These are phyloP conservation scores for Usnea hakonensis DNA, from an alignment of 495 filamentous ascomycete genomes.

Conservation along the genomic window DNA sequence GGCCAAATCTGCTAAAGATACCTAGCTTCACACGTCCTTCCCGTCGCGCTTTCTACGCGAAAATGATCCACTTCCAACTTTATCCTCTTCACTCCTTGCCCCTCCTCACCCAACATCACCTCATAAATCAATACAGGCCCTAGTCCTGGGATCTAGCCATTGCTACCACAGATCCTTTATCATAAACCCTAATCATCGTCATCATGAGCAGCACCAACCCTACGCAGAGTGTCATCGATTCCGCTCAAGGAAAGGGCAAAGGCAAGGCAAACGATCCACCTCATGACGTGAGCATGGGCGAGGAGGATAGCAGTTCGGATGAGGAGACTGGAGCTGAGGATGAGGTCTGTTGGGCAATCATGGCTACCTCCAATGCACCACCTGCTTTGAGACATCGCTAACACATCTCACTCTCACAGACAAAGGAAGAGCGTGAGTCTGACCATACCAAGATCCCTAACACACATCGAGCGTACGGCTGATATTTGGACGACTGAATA, in stretches of 20 bases:
- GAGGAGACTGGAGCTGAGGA: constrained; percentile 53
- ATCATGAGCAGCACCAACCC: constrained; percentile 1
- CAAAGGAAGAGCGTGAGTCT: constrained; percentile 14
- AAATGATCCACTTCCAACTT: neutral
- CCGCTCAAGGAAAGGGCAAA: constrained; percentile 49
- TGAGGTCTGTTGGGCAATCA: constrained; percentile 49
- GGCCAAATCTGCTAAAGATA: too few species aligned
- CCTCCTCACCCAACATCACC: neutral
- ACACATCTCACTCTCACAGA: neutral
- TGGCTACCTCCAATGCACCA: neutral
- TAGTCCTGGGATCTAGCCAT: neutral
- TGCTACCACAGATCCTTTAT: neutral
- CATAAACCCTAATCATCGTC: neutral
- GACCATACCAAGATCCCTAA: neutral
- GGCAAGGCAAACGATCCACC: constrained; percentile 44
- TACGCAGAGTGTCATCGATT: constrained; percentile 9
- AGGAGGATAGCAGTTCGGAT: constrained; percentile 61
- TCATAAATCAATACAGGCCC: neutral
- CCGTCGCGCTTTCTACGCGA: neutral
- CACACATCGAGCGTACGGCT: constrained; percentile 21
- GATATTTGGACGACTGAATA: constrained; percentile 21
- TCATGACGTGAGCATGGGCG: constrained; percentile 58
- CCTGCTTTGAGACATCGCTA: constrained; percentile 9
- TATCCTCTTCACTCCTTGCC: too few species aligned
- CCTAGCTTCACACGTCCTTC: neutral